phyloP scores from a whole-genome alignment of 2,329 filamentous ascomycete genomes.

The Phoma sp. region DNA sequence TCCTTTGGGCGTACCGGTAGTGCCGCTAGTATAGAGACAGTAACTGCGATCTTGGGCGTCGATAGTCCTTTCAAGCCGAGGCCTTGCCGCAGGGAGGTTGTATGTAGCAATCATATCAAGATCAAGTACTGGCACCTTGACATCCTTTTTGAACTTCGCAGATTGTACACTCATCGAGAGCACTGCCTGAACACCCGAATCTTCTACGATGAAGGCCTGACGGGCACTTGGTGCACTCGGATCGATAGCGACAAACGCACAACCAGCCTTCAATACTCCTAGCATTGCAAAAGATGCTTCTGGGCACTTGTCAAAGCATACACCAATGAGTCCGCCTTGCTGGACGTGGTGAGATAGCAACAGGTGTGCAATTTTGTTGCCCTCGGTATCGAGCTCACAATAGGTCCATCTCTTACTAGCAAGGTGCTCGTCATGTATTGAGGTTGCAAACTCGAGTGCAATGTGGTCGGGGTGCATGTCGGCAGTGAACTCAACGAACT shows the following conservation, averaged over 20 bases:
- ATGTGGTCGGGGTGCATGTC: conserved; percentile 61
- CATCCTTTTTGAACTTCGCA: conserved; percentile 45
- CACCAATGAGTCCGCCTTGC: conserved; percentile 70
- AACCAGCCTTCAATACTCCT: conserved; percentile 82
- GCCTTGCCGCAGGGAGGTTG: conserved; percentile 45
- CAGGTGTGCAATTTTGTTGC: conserved; percentile 75
- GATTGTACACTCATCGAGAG: conserved; percentile 63
- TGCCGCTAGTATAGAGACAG: conserved; percentile 87
- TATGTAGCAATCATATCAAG: conserved; percentile 53
- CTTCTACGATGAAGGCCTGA: conserved; percentile 79
- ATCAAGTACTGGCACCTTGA: conserved; percentile 53
- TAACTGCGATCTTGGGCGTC: conserved; percentile 71
- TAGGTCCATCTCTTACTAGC: conserved; percentile 74
- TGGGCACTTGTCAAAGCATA: conserved; percentile 85
- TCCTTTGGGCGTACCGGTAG: conserved; percentile 85
- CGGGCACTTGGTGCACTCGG: conserved; percentile 73
- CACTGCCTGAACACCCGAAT: conserved; percentile 72
- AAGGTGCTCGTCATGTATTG: conserved; percentile 57
- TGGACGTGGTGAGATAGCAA: conserved; percentile 59
- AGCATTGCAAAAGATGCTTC: conserved; percentile 84
- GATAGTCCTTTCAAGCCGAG: conserved; percentile 31
- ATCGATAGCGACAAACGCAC: conserved; percentile 82
- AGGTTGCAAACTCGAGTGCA: conserved; percentile 78
- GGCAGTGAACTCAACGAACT: conserved; percentile 76
- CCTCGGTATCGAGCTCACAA: conserved; percentile 71